Conservation (phyloP, 73 alveolate genomes). For the Uronychia binucleata region DNA sequence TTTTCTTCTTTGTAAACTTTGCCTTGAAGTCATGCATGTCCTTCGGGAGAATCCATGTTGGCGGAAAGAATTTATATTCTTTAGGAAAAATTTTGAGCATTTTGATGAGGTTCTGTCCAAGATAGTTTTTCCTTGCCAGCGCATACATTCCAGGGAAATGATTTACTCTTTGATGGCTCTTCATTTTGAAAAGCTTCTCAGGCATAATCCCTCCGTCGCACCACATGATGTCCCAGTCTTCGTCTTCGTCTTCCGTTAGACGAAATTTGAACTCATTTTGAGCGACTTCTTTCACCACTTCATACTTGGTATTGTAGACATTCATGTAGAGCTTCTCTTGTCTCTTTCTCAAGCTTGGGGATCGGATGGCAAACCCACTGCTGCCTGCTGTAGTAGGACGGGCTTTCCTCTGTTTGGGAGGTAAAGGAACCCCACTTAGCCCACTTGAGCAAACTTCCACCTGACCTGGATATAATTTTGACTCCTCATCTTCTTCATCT, state of each 20-base stretch:
- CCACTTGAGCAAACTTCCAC: no score
- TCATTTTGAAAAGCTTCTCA: slow-evolving; percentile 54
- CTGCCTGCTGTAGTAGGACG: no score
- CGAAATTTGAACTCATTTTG: slow-evolving; percentile 46
- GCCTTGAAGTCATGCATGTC: slow-evolving; percentile 69
- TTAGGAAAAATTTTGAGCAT: slow-evolving; percentile 70
- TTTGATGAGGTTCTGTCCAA: slow-evolving; percentile 64
- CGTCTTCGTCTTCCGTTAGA: slow-evolving; percentile 12
- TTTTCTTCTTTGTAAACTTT: slow-evolving; percentile 28
- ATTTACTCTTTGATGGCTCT: slow-evolving; percentile 71
- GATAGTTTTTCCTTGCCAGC: slow-evolving; percentile 79
- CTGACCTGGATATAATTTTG: no score
- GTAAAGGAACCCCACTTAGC: no score
- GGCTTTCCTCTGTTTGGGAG: no score
- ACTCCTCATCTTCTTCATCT: no score
- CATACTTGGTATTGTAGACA: slow-evolving; percentile 51
- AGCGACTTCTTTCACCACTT: slow-evolving; percentile 39
- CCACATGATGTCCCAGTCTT: slow-evolving; percentile 71
- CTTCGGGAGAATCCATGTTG: slow-evolving; percentile 76
- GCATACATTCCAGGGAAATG: slow-evolving; percentile 89
- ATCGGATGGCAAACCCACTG: no score
- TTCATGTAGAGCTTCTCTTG: no score
- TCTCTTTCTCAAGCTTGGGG: no score
- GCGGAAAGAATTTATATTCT: slow-evolving; percentile 72
- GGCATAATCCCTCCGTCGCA: slow-evolving; percentile 45